Conservation (phyloP, 371 early-diverging fungal genomes). For the Syncephalis fuscata region DNA sequence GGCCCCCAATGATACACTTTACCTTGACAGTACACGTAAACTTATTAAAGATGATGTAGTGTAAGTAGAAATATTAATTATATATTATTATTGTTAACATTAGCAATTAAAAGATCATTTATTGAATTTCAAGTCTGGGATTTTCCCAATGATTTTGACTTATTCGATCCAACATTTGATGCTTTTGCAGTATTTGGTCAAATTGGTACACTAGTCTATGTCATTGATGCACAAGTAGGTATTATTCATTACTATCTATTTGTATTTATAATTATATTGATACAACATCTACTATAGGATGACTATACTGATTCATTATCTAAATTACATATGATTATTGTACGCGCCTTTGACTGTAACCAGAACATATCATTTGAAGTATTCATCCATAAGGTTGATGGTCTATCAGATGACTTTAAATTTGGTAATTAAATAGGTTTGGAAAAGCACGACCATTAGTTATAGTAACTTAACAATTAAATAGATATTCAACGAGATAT, state of each 20-base stretch:
- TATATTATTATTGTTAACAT: background rate
- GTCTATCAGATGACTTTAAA: slow-evolving; percentile 84
- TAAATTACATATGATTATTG: slow-evolving; percentile 55
- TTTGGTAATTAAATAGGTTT: slow-evolving; percentile 31
- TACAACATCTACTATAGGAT: slow-evolving; percentile 27
- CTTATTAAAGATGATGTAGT: slow-evolving; percentile 55
- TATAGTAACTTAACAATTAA: background rate
- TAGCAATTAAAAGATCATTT: slow-evolving; percentile 41
- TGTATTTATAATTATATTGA: background rate
- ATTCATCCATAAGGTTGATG: slow-evolving; percentile 92
- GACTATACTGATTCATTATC: slow-evolving; percentile 71
- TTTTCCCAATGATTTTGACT: slow-evolving; percentile 83
- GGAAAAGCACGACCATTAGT: background rate
- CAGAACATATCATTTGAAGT: slow-evolving; percentile 77
- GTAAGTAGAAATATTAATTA: slow-evolving; percentile 4
- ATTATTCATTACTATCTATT: background rate
- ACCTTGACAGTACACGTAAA: slow-evolving; percentile 70
- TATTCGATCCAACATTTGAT: slow-evolving; percentile 55
- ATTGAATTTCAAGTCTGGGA: slow-evolving; percentile 87
- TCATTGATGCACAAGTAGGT: slow-evolving; percentile 78
- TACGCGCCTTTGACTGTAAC: slow-evolving; percentile 61
- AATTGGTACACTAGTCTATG: slow-evolving; percentile 73
- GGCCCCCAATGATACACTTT: slow-evolving; percentile 84
- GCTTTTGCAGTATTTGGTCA: slow-evolving; percentile 56
- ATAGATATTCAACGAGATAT: slow-evolving; percentile 85